Base-by-base conservation (phyloP, 1,284 basidiomycete species). In the Boletus albobrunnescens region DNA sequence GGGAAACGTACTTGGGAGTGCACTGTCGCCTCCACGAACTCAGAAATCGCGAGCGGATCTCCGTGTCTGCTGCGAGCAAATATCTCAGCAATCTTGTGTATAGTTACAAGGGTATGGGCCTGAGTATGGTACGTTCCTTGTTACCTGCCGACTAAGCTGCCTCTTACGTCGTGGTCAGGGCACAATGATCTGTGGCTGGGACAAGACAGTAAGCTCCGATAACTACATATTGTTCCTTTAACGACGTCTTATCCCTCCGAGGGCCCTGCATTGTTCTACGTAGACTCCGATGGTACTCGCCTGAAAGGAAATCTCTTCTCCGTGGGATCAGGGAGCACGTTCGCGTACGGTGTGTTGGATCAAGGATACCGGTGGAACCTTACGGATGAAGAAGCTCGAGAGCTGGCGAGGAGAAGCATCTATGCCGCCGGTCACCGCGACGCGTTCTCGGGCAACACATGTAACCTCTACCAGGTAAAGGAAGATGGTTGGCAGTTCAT, bases 161-260 rank as follows among this genome's bases (percentile, higher is more conserved):
- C 36, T 22, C 44, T 56, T 44, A 47, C 4, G 24, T 7, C 40
- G 28, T 39, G 36, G 28, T 38, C 55, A 93, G 91, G 96, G 96
- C 48, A 99, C 96, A 2, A 99, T 99, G 96, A 96, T 99, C 56
- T 98, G 94, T 61, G 96, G 96, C 23, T 99, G 95, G 94, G 96
- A 99, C 73, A 99, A 98, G 78, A 97, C 95, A 10, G 89, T 89
- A 55, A 58, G 84, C 70, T 9, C 23, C 14, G 6, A 36, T 30
- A 23, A 50, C 41, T 44, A 30, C 36, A 20, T 45, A 33, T 39
- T 47, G 20, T 36, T 32, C n/a, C 30, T 28, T 41, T 1, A 16
- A 45, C 14, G 23, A 44, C 9, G 12, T 27, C 35, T 50, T 35
- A 53, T 36, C 16, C 14, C 38, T 40, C 36, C 20, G 60, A 90